Evolutionary conservation across 2,329 filamentous ascomycete species (phyloP).

Genomic region (Diaporthe sp.): DNA sequence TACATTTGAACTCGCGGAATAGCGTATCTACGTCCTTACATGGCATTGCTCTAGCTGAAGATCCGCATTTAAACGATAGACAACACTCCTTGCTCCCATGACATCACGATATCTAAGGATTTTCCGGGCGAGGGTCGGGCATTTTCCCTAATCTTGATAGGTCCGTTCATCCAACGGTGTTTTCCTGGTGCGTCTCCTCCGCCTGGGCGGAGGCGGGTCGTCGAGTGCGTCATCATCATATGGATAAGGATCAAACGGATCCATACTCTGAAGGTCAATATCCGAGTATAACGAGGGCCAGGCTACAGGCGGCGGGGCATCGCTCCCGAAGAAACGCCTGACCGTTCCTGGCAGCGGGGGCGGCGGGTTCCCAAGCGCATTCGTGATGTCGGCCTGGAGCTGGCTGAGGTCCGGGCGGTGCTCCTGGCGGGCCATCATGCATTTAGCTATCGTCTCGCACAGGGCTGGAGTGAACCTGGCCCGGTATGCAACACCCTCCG

Average conservation of each 20-base stretch:
- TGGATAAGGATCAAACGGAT: neutral
- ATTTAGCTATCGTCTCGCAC: neutral
- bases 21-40: too few relatives aligned
- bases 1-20: too few relatives aligned
- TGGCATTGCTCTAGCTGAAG: too few relatives aligned
- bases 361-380: neutral
- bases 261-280: neutral
- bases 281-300: too few relatives aligned
- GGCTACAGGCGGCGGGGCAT: neutral
- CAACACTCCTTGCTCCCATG: too few relatives aligned
- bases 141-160: neutral
- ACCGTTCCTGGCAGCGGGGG: neutral
- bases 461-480: neutral
- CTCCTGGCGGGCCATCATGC: conserved; percentile 16
- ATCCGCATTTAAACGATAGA: too few relatives aligned
- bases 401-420: conserved; percentile 4
- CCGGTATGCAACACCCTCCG: neutral
- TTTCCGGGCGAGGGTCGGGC: too few relatives aligned
- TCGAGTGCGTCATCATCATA: neutral
- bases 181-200: neutral
- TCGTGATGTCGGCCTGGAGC: neutral
- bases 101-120: too few relatives aligned
- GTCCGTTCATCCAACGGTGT: neutral
- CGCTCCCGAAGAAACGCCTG: neutral
- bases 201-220: neutral